Percentiles rank a stretch among this genome's conserved stretches.
Evolutionary conservation across 2,329 filamentous ascomycete genomes (phyloP).

Genomic region (Ceratocystiopsis minuta): DNA sequence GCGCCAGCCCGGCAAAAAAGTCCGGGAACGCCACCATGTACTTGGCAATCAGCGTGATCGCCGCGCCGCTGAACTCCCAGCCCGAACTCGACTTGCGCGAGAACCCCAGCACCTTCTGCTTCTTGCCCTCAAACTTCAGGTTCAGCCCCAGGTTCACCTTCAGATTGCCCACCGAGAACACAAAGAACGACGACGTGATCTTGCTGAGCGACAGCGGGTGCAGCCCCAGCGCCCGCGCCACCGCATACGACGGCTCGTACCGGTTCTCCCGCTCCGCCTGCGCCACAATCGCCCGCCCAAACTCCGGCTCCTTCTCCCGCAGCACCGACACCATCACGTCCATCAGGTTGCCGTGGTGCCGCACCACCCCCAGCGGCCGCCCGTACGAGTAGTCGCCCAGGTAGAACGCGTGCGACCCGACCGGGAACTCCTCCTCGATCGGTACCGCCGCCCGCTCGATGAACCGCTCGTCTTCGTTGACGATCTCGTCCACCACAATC

Average conservation of each 20-base stretch:
- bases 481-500: constrained; percentile 71
- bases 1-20: constrained; percentile 78
- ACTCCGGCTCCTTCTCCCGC: constrained; percentile 60
- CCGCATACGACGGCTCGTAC: constrained; percentile 76
- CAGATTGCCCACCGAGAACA: constrained; percentile 50
- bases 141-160: constrained; percentile 87
- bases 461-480: constrained; percentile 85
- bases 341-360: constrained; percentile 53
- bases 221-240: constrained; percentile 64
- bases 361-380: constrained; percentile 65
- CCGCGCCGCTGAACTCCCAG: constrained; percentile 88
- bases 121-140: constrained; percentile 89
- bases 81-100: constrained; percentile 71
- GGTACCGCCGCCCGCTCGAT: constrained; percentile 76
- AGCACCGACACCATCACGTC: constrained; percentile 61
- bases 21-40: constrained; percentile 94
- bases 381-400: constrained; percentile 87
- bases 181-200: constrained; percentile 84
- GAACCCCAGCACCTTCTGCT: constrained; percentile 89
- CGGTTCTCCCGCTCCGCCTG: constrained; percentile 51
- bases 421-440: constrained; percentile 80
- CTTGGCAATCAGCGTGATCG: constrained; percentile 59
- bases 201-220: constrained; percentile 84
- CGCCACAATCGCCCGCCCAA: constrained; percentile 55
- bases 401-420: constrained; percentile 74